These are phyloP conservation scores for Sporothrix euskadiensis DNA, from an alignment of 2,329 filamentous ascomycete genomes.

Conservation along the genomic window DNA sequence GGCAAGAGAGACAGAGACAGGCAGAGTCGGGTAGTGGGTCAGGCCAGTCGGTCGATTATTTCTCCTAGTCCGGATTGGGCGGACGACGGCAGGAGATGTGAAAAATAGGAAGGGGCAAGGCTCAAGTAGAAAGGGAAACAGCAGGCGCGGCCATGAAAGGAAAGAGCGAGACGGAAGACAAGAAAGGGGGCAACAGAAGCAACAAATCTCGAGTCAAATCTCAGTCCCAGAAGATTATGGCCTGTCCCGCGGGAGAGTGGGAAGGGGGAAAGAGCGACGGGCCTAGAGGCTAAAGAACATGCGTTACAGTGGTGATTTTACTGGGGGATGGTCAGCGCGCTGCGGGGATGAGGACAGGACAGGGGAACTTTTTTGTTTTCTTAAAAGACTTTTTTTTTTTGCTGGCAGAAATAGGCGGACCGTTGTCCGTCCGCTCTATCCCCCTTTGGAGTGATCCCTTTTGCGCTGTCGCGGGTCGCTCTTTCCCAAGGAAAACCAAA, in stretches of 20 bases:
- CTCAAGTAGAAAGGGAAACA: not conserved
- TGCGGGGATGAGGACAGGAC: not conserved
- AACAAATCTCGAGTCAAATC: not conserved
- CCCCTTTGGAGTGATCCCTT: not conserved
- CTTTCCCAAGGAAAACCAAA: not conserved
- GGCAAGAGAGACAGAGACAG: not conserved
- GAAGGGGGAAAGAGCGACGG: constrained; percentile 3
- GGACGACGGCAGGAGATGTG: not conserved
- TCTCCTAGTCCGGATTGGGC: constrained; percentile 24
- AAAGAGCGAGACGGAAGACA: not conserved
- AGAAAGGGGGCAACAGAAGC: not conserved
- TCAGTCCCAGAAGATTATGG: not conserved
- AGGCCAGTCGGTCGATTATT: constrained; percentile 21
- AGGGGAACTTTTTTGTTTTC: not conserved
- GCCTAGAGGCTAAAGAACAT: constrained; percentile 15
- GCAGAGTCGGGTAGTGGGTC: not conserved
- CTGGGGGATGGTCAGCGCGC: not conserved
- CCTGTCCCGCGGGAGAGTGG: constrained; percentile 1
- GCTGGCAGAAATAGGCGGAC: not conserved
- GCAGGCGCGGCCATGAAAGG: not conserved
- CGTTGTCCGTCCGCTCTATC: not conserved
- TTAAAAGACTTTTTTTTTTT: not conserved
- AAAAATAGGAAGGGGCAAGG: not conserved
- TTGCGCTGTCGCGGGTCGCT: not conserved
- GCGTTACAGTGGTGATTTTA: constrained; percentile 4